These are phyloP conservation scores for Poterioochromonas sp. DNA, from an alignment of 352 stramenopile genomes.

Conservation along the genomic window DNA sequence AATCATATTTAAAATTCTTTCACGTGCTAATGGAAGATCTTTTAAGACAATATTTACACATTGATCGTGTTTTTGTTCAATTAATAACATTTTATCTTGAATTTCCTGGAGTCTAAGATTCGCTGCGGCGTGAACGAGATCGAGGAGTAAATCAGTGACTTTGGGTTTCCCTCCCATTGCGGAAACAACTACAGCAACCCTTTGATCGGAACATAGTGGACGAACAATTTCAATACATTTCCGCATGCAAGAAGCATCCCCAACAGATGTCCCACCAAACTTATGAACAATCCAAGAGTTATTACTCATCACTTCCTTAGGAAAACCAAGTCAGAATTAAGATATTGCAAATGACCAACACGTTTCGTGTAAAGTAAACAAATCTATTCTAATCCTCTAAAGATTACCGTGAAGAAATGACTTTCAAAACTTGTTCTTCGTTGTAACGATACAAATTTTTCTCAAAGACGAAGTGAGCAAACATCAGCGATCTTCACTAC, in stretches of 20 bases:
- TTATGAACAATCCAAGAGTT: constrained; percentile 68
- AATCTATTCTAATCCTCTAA: no score
- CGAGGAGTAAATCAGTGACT: constrained; percentile 85
- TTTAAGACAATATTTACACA: constrained; percentile 57
- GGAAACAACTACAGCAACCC: constrained; percentile 65
- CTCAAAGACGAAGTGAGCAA: no score
- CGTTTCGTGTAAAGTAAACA: no score
- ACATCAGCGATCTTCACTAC: no score
- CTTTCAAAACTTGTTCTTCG: no score
- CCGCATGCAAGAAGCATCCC: constrained; percentile 55
- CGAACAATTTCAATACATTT: constrained; percentile 56
- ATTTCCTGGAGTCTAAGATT: constrained; percentile 58
- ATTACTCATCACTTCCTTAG: no score
- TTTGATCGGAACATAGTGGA: constrained; percentile 1
- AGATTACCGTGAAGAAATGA: no score
- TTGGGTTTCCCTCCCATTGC: constrained; percentile 92
- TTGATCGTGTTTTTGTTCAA: constrained; percentile 67
- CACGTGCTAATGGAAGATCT: constrained; percentile 37
- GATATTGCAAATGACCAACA: no score
- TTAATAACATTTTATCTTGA: constrained; percentile 61
- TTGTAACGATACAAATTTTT: no score
- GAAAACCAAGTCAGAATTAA: no score
- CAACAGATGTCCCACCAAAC: constrained; percentile 79
- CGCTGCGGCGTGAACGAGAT: constrained; percentile 71
- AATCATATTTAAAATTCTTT: constrained; percentile 44